Conservation (phyloP, 345 rosid genomes). For the Dipteronia dyeriana region DNA sequence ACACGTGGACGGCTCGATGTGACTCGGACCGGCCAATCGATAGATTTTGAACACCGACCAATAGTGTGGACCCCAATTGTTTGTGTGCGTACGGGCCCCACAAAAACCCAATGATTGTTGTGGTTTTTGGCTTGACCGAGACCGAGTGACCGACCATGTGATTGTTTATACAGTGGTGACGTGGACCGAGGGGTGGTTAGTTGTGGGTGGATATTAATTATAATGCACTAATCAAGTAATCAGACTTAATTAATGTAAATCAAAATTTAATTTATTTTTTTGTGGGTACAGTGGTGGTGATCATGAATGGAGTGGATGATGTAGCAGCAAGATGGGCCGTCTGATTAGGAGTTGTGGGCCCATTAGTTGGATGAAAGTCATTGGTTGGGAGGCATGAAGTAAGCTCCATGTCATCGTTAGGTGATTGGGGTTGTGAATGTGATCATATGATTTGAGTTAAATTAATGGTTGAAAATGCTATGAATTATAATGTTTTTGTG, state of each 20-base stretch:
- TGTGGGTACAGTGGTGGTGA: slow-evolving; percentile 1
- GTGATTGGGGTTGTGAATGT: background rate
- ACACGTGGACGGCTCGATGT: slow-evolving; percentile 44
- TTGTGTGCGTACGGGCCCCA: slow-evolving; percentile 15
- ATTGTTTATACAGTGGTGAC: slow-evolving; percentile 36
- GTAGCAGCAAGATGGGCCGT: background rate
- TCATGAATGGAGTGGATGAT: background rate
- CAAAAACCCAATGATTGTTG: slow-evolving; percentile 28
- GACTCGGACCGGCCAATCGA: slow-evolving; percentile 22
- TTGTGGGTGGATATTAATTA: slow-evolving; percentile 24
- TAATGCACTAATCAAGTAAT: slow-evolving; percentile 12
- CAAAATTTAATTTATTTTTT: background rate
- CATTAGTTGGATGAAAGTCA: background rate
- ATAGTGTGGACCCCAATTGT: slow-evolving; percentile 4
- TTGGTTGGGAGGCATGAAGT: background rate
- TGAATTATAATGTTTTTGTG: too few relatives aligned
- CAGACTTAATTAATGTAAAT: slow-evolving; percentile 12
- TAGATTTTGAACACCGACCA: slow-evolving; percentile 29
- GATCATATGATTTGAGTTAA: background rate
- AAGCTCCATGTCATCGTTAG: background rate
- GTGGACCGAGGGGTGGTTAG: slow-evolving; percentile 28
- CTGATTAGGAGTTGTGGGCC: slow-evolving; percentile 10
- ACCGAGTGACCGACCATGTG: slow-evolving; percentile 64
- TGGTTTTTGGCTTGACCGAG: slow-evolving; percentile 35
- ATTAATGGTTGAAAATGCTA: background rate